A percentile compares a stretch with the other conserved stretches of the same genome.
Evolutionary conservation across 2,329 filamentous ascomycete species (phyloP).

Genomic region (Hawksworthiomyces lignivorus): DNA sequence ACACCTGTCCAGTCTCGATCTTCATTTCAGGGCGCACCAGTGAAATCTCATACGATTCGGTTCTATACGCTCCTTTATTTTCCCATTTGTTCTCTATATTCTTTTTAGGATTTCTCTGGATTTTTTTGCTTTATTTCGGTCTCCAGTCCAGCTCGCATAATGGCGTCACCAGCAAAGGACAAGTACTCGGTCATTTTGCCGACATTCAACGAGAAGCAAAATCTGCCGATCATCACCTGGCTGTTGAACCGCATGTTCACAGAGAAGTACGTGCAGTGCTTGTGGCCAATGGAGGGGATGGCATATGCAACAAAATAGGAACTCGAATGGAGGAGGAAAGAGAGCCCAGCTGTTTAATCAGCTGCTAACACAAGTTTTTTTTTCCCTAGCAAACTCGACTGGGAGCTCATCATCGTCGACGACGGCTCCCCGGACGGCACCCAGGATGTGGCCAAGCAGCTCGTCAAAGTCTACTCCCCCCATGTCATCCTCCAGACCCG

Average conservation of each 20-base stretch:
- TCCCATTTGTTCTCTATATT: neutral
- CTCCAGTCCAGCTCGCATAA: constrained; percentile 21
- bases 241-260: constrained; percentile 88
- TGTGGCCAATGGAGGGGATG: too few relatives aligned
- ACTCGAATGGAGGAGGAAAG: too few relatives aligned
- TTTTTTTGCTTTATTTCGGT: neutral
- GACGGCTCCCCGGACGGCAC: constrained; percentile 96
- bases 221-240: constrained; percentile 94
- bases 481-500: constrained; percentile 81
- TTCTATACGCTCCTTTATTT: neutral
- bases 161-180: constrained; percentile 48
- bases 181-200: constrained; percentile 97
- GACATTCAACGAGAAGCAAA: constrained; percentile 96
- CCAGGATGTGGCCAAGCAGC: constrained; percentile 80
- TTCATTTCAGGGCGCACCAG: too few relatives aligned
- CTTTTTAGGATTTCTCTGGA: neutral
- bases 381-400: constrained; percentile 69
- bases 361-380: neutral
- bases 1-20: constrained; percentile 7
- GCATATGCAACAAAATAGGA: too few relatives aligned
- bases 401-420: constrained; percentile 97
- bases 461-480: constrained; percentile 74
- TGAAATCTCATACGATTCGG: neutral
- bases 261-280: constrained; percentile 57
- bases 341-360: neutral